These are phyloP conservation scores for Biscutella auriculata DNA, from an alignment of 441 rosid genomes.

Conservation along the genomic window DNA sequence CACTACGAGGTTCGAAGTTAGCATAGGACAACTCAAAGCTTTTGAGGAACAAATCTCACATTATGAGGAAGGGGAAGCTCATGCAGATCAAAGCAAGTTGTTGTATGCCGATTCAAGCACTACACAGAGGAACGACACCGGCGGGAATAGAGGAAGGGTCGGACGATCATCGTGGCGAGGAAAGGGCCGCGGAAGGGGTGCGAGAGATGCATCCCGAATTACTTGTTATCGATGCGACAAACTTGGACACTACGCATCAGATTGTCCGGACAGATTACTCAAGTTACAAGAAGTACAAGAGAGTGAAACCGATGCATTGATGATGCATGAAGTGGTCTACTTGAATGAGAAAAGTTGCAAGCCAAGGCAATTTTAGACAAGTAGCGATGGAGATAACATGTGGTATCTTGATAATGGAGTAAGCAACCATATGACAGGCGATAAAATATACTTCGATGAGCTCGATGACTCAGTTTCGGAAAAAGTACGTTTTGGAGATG, in stretches of 20 bases:
- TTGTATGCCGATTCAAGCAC: too few relatives aligned
- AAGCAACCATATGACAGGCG: not conserved
- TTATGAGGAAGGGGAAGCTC: too few relatives aligned
- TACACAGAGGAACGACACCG: too few relatives aligned
- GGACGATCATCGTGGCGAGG: too few relatives aligned
- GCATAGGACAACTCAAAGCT: too few relatives aligned
- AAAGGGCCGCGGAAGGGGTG: not conserved
- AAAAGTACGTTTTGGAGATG: not conserved
- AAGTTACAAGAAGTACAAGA: not conserved
- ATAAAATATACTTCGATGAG: fast-evolving
- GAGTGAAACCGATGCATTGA: not conserved
- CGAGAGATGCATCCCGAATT: not conserved
- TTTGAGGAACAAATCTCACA: too few relatives aligned
- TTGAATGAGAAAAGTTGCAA: not conserved
- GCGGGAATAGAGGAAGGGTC: too few relatives aligned
- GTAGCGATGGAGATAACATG: fast-evolving
- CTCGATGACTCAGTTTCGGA: not conserved
- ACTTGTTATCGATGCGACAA: not conserved
- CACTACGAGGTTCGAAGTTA: too few relatives aligned
- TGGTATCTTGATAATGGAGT: not conserved
- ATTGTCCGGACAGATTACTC: not conserved
- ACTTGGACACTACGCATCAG: not conserved
- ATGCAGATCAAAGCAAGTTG: too few relatives aligned
- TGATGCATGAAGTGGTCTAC: not conserved
- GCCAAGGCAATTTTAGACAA: fast-evolving